Evolutionary conservation across 768 basidiomycete species (phyloP).

Genomic region (Leccinum pellstonianum): DNA sequence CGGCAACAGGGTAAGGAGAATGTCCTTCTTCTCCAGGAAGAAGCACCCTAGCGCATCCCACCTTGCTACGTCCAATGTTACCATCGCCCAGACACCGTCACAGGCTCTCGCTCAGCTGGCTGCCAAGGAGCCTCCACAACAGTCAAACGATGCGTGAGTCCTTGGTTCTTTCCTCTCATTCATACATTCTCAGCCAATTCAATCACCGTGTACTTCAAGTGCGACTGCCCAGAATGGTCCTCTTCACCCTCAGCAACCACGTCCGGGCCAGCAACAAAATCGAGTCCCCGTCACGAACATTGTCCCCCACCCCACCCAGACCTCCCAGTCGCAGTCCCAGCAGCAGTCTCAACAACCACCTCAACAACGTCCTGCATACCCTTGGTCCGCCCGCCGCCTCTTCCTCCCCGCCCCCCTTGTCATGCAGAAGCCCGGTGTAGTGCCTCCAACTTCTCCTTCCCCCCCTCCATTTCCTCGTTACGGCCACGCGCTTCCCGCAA

Average conservation of each 20-base stretch:
- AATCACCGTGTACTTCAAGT: conserved; percentile 5
- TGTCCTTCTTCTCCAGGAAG: conserved; percentile 94
- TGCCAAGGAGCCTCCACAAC: conserved; percentile 29
- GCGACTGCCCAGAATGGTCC: conserved; percentile 24
- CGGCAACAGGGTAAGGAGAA: conserved; percentile 62
- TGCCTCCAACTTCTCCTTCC: conserved; percentile 65
- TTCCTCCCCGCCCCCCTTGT: conserved; percentile 64
- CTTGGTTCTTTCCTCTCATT: conserved; percentile 1
- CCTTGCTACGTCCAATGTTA: conserved; percentile 45
- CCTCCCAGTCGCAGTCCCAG: conserved; percentile 34
- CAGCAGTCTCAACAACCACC: conserved; percentile 32
- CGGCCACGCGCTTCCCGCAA: conserved; percentile 86
- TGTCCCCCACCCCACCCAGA: conserved; percentile 29
- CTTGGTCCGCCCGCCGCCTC: conserved; percentile 81
- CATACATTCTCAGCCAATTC: conserved; percentile 2
- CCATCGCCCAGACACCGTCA: conserved; percentile 60
- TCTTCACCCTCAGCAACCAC: conserved; percentile 35
- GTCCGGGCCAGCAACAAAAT: conserved; percentile 30
- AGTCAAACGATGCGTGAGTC: conserved; percentile 39
- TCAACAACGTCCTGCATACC: conserved; percentile 62
- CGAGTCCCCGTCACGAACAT: conserved; percentile 34
- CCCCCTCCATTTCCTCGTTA: conserved; percentile 95
- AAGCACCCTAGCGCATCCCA: conserved; percentile 60
- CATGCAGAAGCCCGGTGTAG: conserved; percentile 61
- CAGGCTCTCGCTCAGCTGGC: conserved; percentile 66